Base-by-base conservation (phyloP, 2,329 filamentous ascomycete genomes). In the Magnaporthales sp. region DNA sequence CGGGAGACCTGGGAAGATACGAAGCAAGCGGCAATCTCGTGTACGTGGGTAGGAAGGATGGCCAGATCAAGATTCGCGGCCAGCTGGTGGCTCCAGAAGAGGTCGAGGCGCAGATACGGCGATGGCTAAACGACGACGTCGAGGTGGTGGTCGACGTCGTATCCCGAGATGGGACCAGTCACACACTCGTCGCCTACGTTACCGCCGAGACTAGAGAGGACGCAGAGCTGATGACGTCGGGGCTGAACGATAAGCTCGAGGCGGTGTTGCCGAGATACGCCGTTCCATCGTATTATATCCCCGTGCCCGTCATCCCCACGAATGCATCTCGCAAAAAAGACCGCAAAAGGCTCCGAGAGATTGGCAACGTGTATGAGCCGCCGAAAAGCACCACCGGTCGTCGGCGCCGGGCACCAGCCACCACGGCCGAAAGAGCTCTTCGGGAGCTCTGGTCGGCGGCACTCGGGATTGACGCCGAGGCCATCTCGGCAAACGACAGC, bases 31-130 rank as follows among this genome's bases (percentile, higher is more conserved):
- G 78, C 3, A 69, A 67, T 13, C 71, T 83, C 8, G 68, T 73
- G 0, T 81, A 77, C 65, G 69, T 83, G 51, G 82, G 82, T 38
- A 75, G 84, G 30, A 83, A 83, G 68, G 84, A 87, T 69, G 77
- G 75, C 0, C 84, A 87, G 71, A 77, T 86, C 46, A 87, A 87
- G 70, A 73, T 87, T 13, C 77, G 79, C 22, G 86, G 87, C 61
- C 85, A 80, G 66, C 73, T 83, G 66, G 76, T 84, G 66, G 86
- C 82, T 73, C 74, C 83, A 0, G 69, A 58, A 10, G 69, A 68
- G 15, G 62, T 70, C 26, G 69, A 70, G 54, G 58, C 64, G 46
- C 64, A 69, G 11, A 62, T 68, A 19, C 63, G 29, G 19, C 1
- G 2, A 10, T 56, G 51, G 51, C 68, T 74, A 11, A 70, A 72